Conservation (phyloP, 495 filamentous ascomycete genomes). For the Letharia lupina region DNA sequence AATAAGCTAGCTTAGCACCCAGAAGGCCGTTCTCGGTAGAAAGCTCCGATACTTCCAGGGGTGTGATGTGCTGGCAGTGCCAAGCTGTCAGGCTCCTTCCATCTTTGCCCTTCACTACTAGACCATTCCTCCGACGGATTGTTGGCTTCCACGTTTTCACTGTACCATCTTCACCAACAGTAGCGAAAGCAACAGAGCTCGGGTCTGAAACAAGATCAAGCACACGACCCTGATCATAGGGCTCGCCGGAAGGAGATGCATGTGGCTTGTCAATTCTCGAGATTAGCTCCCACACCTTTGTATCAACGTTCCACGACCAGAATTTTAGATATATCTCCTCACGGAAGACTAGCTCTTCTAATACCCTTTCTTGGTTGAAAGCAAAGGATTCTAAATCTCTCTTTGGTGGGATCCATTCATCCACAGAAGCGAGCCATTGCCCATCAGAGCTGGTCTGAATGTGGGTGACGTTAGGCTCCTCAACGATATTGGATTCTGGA, state of each 20-base stretch:
- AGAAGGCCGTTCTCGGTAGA: conserved; percentile 30
- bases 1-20: conserved; percentile 53
- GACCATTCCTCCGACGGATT: conserved; percentile 52
- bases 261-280: conserved; percentile 81
- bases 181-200: conserved; percentile 59
- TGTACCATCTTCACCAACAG: conserved; percentile 68
- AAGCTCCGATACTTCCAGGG: conserved; percentile 39
- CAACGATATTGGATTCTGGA: conserved; percentile 56
- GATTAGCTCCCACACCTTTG: conserved; percentile 60
- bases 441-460: conserved; percentile 70
- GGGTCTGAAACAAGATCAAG: conserved; percentile 65
- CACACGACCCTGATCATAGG: conserved; percentile 46
- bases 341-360: conserved; percentile 39
- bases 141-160: conserved; percentile 73
- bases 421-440: conserved; percentile 83
- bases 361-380: conserved; percentile 31
- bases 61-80: conserved; percentile 56
- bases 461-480: conserved; percentile 64
- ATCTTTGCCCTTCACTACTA: conserved; percentile 45
- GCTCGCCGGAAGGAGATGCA: conserved; percentile 31
- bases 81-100: conserved; percentile 56
- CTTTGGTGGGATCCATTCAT: conserved; percentile 72
- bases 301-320: conserved; percentile 66
- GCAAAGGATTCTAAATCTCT: conserved; percentile 51
- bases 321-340: conserved; percentile 78